These are phyloP conservation scores for Saccharum spontaneum DNA, from an alignment of 176 grass and related monocot genomes.

Conservation along the genomic window DNA sequence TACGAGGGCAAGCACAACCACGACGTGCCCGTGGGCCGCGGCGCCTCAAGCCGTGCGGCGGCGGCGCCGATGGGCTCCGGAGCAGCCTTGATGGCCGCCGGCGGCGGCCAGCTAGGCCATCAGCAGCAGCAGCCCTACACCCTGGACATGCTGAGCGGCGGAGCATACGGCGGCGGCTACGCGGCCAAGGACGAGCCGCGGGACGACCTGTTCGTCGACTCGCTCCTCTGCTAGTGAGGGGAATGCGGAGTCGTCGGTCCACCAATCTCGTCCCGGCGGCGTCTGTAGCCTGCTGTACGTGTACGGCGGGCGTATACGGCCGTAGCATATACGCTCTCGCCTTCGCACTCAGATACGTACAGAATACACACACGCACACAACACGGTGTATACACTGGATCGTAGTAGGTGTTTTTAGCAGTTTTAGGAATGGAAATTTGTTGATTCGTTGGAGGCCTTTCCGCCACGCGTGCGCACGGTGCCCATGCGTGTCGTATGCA, in stretches of 20 bases:
- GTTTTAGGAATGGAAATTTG: conserved; percentile 4
- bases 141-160: conserved; percentile 30
- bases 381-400: not conserved
- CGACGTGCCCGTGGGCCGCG: conserved; percentile 67
- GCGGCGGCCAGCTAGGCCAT: not conserved
- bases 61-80: not conserved
- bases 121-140: not conserved
- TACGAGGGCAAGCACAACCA: conserved; percentile 89
- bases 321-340: not conserved
- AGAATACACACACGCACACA: not conserved
- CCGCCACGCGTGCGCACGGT: not conserved
- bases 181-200: conserved; percentile 63
- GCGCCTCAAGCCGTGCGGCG: conserved; percentile 30
- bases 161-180: conserved; percentile 4
- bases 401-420: not conserved
- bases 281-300: not conserved
- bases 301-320: not conserved
- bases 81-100: no score
- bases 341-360: not conserved
- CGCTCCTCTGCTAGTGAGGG: conserved; percentile 47
- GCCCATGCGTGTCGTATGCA: not conserved
- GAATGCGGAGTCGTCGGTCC: not conserved
- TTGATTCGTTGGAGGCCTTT: conserved; percentile 13
- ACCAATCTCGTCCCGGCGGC: not conserved
- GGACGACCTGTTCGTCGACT: conserved; percentile 68